Evolutionary conservation across 148 eudicot genomes (phyloP).

Genomic region (Vaccinium vitisidaea): DNA sequence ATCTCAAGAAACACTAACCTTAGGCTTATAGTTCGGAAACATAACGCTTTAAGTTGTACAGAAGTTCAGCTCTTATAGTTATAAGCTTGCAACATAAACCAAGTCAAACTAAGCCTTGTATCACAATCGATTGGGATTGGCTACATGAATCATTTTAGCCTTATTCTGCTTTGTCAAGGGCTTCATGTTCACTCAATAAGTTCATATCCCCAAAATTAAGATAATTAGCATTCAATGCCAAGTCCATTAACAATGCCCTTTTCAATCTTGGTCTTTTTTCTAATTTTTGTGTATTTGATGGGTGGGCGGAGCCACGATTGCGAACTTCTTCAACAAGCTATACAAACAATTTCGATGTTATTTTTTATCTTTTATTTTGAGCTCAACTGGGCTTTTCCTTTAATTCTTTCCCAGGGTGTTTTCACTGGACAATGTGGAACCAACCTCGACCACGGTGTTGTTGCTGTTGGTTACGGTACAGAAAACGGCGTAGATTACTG

Average conservation of each 20-base stretch:
- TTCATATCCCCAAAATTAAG: background rate
- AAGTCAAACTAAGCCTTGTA: background rate
- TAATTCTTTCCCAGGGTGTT: constrained; percentile 52
- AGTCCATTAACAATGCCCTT: background rate
- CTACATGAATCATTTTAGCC: background rate
- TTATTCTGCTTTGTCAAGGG: background rate
- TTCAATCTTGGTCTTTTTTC: background rate
- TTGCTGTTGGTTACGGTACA: constrained; percentile 82
- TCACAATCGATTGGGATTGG: no score
- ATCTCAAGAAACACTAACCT: background rate
- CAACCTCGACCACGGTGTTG: constrained; percentile 78
- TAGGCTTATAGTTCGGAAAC: background rate
- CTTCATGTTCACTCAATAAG: background rate
- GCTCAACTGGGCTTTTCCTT: background rate
- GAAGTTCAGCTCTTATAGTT: background rate
- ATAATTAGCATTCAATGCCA: background rate
- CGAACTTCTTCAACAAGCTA: background rate
- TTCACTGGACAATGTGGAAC: constrained; percentile 74
- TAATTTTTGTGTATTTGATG: background rate
- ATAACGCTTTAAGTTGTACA: background rate
- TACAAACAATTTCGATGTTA: background rate
- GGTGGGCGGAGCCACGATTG: background rate
- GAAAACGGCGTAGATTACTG: constrained; percentile 73
- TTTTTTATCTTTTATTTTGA: background rate
- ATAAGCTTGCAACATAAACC: background rate